Evolutionary conservation across 768 basidiomycete species (phyloP).

Genomic region (Imleria badia): DNA sequence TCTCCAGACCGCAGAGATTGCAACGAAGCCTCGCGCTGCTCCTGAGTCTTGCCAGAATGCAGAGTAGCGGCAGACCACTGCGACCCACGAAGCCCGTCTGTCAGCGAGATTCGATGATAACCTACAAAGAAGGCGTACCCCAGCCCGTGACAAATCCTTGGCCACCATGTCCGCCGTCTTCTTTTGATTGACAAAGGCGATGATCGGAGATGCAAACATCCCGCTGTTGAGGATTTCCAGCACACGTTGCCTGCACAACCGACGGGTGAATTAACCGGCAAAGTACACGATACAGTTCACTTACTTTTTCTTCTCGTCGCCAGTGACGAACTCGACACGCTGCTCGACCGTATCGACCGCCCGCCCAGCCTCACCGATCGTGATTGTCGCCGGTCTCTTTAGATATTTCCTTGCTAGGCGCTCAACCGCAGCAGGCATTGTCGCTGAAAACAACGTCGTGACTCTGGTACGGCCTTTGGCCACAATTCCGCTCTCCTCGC

Average conservation of each 20-base stretch:
- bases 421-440: conserved; percentile 98
- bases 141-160: conserved; percentile 87
- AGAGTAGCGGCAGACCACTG: conserved; percentile 90
- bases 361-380: conserved; percentile 96
- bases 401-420: conserved; percentile 94
- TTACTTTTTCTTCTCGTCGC: conserved; percentile 97
- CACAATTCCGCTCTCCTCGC: conserved; percentile 46
- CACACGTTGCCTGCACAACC: conserved; percentile 61
- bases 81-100: conserved; percentile 6
- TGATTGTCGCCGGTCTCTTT: conserved; percentile 89
- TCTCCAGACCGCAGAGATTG: conserved; percentile 85
- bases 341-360: conserved; percentile 99
- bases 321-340: conserved; percentile 85
- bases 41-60: conserved; percentile 97
- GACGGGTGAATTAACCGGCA: conserved; percentile 4
- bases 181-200: conserved; percentile 99
- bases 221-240: conserved; percentile 92
- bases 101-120: background rate
- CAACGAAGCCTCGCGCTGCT: conserved; percentile 92
- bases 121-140: conserved; percentile 51
- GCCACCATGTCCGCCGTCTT: conserved; percentile 99
- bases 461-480: conserved; percentile 77
- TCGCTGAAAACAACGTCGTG: conserved; percentile 97
- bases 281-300: conserved; percentile 28
- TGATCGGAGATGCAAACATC: conserved; percentile 85